These are phyloP conservation scores for Epichloe sylvatica DNA, from an alignment of 2,329 filamentous ascomycete genomes.

Conservation along the genomic window DNA sequence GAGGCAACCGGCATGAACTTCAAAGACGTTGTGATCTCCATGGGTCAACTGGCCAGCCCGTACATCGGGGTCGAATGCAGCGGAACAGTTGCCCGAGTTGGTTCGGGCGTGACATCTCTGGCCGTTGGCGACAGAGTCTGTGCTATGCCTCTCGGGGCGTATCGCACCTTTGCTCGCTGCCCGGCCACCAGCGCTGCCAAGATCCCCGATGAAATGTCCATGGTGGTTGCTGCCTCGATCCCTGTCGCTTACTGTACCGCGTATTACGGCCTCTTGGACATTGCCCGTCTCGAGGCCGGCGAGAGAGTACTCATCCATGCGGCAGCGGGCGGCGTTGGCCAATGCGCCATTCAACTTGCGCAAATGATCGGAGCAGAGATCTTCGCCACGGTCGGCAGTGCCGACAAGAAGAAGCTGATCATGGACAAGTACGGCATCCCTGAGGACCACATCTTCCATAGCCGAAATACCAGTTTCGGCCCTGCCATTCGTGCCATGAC, in stretches of 20 bases:
- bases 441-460: conserved; percentile 17
- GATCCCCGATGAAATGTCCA: conserved; percentile 24
- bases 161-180: conserved; percentile 21
- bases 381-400: conserved; percentile 27
- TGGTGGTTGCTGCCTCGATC: conserved; percentile 25
- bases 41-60: conserved; percentile 22
- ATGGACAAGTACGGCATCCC: conserved; percentile 24
- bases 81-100: conserved; percentile 33
- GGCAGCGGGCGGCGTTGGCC: conserved; percentile 25
- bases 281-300: conserved; percentile 23
- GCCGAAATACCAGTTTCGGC: conserved; percentile 13
- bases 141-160: conserved; percentile 20
- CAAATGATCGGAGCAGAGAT: conserved; percentile 26
- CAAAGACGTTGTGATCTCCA: conserved; percentile 31
- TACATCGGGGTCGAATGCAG: conserved; percentile 27
- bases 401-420: conserved; percentile 23
- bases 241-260: conserved; percentile 28
- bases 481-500: conserved; percentile 14
- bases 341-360: conserved; percentile 25
- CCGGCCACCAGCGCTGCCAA: conserved; percentile 19
- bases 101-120: conserved; percentile 45
- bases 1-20: conserved; percentile 31
- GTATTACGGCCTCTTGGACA: conserved; percentile 24
- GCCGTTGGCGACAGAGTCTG: conserved; percentile 64
- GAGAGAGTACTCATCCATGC: conserved; percentile 27